Percentiles rank a stretch among this genome's conserved stretches.
Conservation (phyloP, 805 yeast genomes). For the Citeromyces nyonsensis region DNA sequence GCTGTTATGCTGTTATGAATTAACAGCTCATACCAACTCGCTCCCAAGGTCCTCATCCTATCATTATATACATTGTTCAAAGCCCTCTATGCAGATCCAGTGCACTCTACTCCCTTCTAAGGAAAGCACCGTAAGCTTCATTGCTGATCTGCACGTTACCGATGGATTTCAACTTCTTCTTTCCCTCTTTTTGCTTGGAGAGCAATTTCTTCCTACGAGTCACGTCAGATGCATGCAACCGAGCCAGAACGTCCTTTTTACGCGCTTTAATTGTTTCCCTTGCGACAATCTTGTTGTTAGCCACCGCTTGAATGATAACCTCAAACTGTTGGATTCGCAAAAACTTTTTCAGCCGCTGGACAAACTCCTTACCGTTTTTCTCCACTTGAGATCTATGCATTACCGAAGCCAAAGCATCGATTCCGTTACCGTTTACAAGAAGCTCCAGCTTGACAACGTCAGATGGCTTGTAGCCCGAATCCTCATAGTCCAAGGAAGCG, state of each 20-base stretch:
- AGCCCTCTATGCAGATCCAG: too few relatives aligned
- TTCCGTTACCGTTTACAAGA: slow-evolving; percentile 74
- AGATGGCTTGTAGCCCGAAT: slow-evolving; percentile 69
- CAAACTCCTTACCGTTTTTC: slow-evolving; percentile 66
- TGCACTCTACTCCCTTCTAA: slow-evolving; percentile 21
- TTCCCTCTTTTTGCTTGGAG: slow-evolving; percentile 87
- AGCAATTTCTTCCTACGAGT: slow-evolving; percentile 79
- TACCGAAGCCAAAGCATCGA: slow-evolving; percentile 86
- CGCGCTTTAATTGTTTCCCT: slow-evolving; percentile 89
- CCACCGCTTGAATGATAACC: slow-evolving; percentile 83
- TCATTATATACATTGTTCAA: too few relatives aligned
- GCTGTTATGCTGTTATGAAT: too few relatives aligned
- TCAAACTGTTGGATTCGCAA: slow-evolving; percentile 77
- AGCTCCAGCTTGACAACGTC: slow-evolving; percentile 81
- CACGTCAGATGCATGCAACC: slow-evolving; percentile 85
- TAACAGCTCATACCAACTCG: too few relatives aligned
- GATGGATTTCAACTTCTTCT: slow-evolving; percentile 62
- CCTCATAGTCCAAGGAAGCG: slow-evolving; percentile 91
- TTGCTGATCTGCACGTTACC: slow-evolving; percentile 70
- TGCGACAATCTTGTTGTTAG: slow-evolving; percentile 68
- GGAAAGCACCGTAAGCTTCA: slow-evolving; percentile 82
- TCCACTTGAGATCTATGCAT: slow-evolving; percentile 74
- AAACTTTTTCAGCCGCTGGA: slow-evolving; percentile 64
- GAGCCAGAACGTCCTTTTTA: slow-evolving; percentile 89
- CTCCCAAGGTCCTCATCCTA: too few relatives aligned